Conservation (phyloP, 2,329 filamentous ascomycete species). For the Talaromyces sp. region DNA sequence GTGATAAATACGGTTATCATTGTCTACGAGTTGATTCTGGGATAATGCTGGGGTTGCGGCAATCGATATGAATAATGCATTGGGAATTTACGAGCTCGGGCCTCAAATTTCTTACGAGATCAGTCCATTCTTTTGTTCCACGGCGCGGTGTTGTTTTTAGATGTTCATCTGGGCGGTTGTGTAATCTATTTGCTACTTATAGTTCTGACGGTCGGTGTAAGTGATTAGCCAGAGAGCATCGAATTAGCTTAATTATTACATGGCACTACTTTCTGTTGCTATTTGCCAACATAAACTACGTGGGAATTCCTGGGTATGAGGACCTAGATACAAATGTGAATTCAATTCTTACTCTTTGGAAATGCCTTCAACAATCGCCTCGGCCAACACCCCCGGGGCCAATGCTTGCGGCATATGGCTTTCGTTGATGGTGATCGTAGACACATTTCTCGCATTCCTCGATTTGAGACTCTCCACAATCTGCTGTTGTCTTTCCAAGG, state of each 20-base stretch:
- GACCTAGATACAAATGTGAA: too few species aligned
- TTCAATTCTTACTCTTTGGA: not conserved
- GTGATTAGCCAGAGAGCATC: not conserved
- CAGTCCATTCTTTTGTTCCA: not conserved
- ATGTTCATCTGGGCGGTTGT: not conserved
- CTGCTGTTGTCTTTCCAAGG: conserved; percentile 27
- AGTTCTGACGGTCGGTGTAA: not conserved
- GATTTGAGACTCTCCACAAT: conserved; percentile 32
- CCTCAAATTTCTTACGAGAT: not conserved
- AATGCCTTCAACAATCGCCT: conserved; percentile 18
- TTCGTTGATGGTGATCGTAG: conserved; percentile 29
- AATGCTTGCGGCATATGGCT: conserved; percentile 31
- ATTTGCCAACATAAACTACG: too few species aligned
- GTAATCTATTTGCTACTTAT: not conserved
- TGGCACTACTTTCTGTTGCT: not conserved
- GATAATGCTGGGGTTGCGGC: conserved; percentile 41
- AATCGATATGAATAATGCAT: conserved; percentile 4
- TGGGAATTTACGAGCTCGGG: not conserved
- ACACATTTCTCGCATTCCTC: conserved; percentile 31
- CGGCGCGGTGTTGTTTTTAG: not conserved
- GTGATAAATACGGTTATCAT: conserved; percentile 79
- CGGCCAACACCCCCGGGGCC: conserved; percentile 23
- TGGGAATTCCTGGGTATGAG: too few species aligned
- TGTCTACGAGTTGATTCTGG: conserved; percentile 73
- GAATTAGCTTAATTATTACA: not conserved